Conservation (phyloP, 2,329 filamentous ascomycete species). For the Microdochium trichocladiopsis region DNA sequence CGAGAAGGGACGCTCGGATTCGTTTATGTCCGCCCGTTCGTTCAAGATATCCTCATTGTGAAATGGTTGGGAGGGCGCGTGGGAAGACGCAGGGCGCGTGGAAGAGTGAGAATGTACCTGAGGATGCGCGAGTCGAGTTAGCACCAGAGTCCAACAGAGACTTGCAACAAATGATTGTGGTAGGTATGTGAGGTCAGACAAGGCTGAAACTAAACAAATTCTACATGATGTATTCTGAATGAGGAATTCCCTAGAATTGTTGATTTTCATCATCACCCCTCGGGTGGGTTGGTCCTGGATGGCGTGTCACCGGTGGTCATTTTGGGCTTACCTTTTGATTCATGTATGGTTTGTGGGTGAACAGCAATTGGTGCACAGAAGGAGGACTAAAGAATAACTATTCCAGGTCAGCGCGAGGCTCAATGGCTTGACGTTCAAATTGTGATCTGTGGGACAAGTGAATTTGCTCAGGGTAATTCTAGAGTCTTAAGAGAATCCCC, state of each 20-base stretch:
- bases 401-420: not conserved
- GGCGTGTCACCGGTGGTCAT: not conserved
- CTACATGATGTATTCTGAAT: conserved; percentile 60
- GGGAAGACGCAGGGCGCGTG: not conserved
- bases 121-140: conserved; percentile 4
- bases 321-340: conserved; percentile 32
- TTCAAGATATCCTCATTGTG: conserved; percentile 57
- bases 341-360: no score
- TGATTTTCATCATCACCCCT: conserved; percentile 52
- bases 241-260: conserved; percentile 61
- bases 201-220: conserved; percentile 62
- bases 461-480: conserved; percentile 50
- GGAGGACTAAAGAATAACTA: not conserved
- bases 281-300: conserved; percentile 11
- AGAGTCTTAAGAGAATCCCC: conserved; percentile 42
- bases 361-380: not conserved
- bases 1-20: conserved; percentile 40
- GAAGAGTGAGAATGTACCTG: conserved; percentile 31
- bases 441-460: conserved; percentile 4
- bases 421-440: conserved; percentile 7
- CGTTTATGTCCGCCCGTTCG: conserved; percentile 65
- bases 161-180: not conserved
- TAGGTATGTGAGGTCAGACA: conserved; percentile 46
- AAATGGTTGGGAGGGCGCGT: conserved; percentile 8
- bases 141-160: not conserved